phyloP scores from a whole-genome alignment of 805 yeast species.

The Candida sakaeoensis region DNA sequence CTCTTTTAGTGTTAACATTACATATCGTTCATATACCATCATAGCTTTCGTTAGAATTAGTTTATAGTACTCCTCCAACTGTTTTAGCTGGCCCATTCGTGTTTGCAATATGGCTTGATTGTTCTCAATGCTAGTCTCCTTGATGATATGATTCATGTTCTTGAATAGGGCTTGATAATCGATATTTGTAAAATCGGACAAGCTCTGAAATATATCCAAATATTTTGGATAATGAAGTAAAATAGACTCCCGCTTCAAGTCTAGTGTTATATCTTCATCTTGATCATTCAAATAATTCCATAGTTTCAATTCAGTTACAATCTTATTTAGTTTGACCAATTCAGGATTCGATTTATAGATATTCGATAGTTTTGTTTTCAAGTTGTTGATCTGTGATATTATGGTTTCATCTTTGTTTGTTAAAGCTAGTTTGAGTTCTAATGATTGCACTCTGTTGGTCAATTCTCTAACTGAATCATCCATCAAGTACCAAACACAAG shows the following conservation, averaged over 20 bases:
- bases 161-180: neutral
- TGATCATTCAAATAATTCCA: slow-evolving; percentile 14
- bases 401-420: neutral
- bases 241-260: slow-evolving; percentile 4
- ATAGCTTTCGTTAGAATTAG: slow-evolving; percentile 24
- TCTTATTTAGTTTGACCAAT: slow-evolving; percentile 15
- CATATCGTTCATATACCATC: slow-evolving; percentile 26
- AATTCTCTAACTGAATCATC: slow-evolving; percentile 7
- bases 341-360: slow-evolving; percentile 18
- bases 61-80: slow-evolving; percentile 18
- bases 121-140: neutral
- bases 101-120: slow-evolving; percentile 5
- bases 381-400: slow-evolving; percentile 12
- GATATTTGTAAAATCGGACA: slow-evolving; percentile 1
- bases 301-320: slow-evolving; percentile 17
- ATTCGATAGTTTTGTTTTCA: slow-evolving; percentile 12
- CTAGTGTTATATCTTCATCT: slow-evolving; percentile 1
- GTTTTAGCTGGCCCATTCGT: slow-evolving; percentile 12
- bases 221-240: slow-evolving; percentile 1
- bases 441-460: slow-evolving; percentile 3
- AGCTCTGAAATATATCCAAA: neutral
- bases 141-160: slow-evolving; percentile 2
- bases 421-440: neutral
- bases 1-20: slow-evolving; percentile 19
- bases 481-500: neutral